Evolutionary conservation across 306 rosid genomes (phyloP), one percentile per base, ranked within the genome.

Genomic region (Cucumis cinereus): DNA sequence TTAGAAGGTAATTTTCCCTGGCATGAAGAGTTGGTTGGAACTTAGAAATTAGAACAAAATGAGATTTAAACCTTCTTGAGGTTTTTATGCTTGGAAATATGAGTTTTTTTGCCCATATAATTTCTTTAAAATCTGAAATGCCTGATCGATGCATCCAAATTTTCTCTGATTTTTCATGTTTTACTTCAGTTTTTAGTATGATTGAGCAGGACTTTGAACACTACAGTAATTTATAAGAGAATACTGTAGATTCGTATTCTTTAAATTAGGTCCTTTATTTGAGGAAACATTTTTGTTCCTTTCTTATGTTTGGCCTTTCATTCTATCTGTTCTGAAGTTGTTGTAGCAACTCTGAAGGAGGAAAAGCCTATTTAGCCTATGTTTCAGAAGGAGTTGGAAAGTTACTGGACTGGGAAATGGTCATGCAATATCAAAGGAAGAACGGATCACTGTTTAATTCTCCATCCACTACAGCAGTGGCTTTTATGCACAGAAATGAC

Each of bases 361-460:
- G 87, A 81, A 81, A 70, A 77, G 88, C 87, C 80, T 93, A 91
- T 87, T 84, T 88, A 82, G 97, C 90, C 49, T 93, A 88, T 80
- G 56, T 87, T 77, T 89, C 91, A 14, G 97, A 91, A 84, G 96
- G 97, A 76, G 33, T 90, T 28, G 88, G 81, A 64, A 86, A 78
- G 45, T 77, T 84, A 49, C 85, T 75, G 62, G 88, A 88, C 80
- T 87, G 90, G 89, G 79, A 87, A 83, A 78, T 87, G 82, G 74
- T 84, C 79, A 82, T 86, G 87, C 90, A 86, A 79, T 82, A 86
- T 84, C 97, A 91, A 83, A 91, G 93, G 79, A 87, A 86, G 67
- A 94, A 94, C 74, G 98, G 96, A 40, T 91, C 96, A 41, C 82
- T 90, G 60, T 91, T 84, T 77, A 88, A 90, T 79, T 94, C 97